Base-by-base conservation (phyloP, 345 rosid species). In the Linum lewisii region DNA sequence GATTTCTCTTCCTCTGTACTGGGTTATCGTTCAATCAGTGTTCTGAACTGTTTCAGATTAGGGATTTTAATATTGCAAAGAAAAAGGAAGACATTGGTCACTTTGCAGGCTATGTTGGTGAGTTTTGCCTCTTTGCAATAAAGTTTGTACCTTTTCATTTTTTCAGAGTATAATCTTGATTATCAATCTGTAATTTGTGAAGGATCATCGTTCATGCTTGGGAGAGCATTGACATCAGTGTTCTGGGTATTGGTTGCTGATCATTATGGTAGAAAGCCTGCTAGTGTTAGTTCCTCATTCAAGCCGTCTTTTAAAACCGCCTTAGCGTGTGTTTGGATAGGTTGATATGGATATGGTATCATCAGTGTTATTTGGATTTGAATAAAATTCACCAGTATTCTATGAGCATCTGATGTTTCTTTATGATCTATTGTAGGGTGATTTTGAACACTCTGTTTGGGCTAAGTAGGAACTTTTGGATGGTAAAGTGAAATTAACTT, bases 151-250 rank as follows among this genome's bases (percentile, higher is more conserved):
- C 51, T 7, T 63, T n/a, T 44, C 61, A 10, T 5, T 56, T 1
- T 6, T 20, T 26, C 13, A 63, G 54, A 3, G 38, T 21, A 20
- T 47, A 37, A 9, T 11, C 51, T 62, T 26, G 36, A 3, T 1
- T 11, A 61, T 20, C 52, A 25, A 63, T 53, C 38, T 29, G 47
- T 20, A 23, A 38, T 52, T 50, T 15, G 11, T 53, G 68, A 64
- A 87, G 96, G 84, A 61, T 79, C 93, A 66, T 81, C 96, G 19
- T 88, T 83, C 66, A 88, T 85, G 96, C 64, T 88, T 54, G 96
- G 96, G 71, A 81, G 96, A 77, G 86, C 87, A 44, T 71, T 81
- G 75, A 88, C 96, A 56, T 88, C 88, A 26, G 58, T 88, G 25
- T 44, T 75, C 55, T 83, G 93, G 96, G 96, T 93, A 45, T 60